phyloP scores from a whole-genome alignment of 2,329 filamentous ascomycete genomes.

The Arthrobotrys conoides region DNA sequence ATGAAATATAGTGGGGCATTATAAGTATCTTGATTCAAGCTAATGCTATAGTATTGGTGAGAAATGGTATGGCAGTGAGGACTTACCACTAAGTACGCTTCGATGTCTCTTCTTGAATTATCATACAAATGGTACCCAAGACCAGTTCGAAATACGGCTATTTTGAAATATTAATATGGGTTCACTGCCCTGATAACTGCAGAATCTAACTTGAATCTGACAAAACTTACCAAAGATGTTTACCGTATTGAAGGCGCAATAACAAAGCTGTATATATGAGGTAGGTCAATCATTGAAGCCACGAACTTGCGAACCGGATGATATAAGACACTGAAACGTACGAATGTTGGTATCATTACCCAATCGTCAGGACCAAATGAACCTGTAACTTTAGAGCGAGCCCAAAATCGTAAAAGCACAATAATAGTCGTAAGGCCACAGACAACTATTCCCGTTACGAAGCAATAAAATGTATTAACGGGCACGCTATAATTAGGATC shows the following conservation, averaged over 20 bases:
- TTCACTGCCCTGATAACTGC: too few species aligned
- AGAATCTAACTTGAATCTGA: too few species aligned
- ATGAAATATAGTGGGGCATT: too few species aligned
- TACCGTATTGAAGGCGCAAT: constrained; percentile 37
- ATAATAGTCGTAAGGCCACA: constrained; percentile 43
- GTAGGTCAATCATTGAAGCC: too few species aligned
- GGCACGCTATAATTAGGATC: constrained; percentile 43
- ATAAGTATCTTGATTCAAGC: too few species aligned
- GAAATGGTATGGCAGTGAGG: not conserved
- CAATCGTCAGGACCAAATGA: constrained; percentile 48
- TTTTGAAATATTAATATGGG: not conserved
- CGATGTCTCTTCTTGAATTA: constrained; percentile 46
- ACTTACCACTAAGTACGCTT: constrained; percentile 36
- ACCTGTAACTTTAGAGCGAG: constrained; percentile 25
- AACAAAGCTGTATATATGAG: constrained; percentile 19
- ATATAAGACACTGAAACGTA: constrained; percentile 15
- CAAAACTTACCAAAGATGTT: constrained; percentile 38
- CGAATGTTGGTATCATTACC: constrained; percentile 55
- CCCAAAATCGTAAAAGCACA: constrained; percentile 40
- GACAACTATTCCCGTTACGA: constrained; percentile 40
- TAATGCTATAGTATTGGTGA: too few species aligned
- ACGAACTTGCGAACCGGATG: too few species aligned
- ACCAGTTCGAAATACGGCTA: constrained; percentile 47
- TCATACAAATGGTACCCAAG: constrained; percentile 52
- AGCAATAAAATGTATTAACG: constrained; percentile 51